A percentile compares a stretch with the other conserved stretches of the same genome.
Conservation (phyloP, 2,329 filamentous ascomycete species). For the Phoma herbarum region DNA sequence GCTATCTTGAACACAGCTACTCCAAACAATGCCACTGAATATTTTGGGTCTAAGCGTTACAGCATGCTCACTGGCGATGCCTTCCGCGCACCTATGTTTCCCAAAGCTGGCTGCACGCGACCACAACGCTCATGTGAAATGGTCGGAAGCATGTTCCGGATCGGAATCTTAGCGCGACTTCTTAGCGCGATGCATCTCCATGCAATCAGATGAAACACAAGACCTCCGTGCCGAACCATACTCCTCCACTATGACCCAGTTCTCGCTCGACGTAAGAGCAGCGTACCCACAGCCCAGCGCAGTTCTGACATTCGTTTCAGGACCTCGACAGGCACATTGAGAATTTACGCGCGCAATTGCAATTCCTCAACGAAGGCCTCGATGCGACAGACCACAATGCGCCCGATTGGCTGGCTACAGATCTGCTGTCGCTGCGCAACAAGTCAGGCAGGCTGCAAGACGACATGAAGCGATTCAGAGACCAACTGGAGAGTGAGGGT, state of each 20-base stretch:
- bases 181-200: slow-evolving; percentile 13
- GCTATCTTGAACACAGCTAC: not conserved
- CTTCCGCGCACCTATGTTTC: not conserved
- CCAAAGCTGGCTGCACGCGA: not conserved
- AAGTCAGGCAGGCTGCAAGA: slow-evolving; percentile 46
- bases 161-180: slow-evolving; percentile 3
- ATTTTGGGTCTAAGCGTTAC: not conserved
- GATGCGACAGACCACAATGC: slow-evolving; percentile 47
- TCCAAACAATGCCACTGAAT: not conserved
- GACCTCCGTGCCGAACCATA: slow-evolving; percentile 13
- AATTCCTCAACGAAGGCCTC: slow-evolving; percentile 43
- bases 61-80: not conserved
- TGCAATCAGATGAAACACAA: slow-evolving; percentile 18
- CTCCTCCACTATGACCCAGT: slow-evolving; percentile 32
- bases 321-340: slow-evolving; percentile 46
- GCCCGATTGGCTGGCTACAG: slow-evolving; percentile 49
- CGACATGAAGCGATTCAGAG: slow-evolving; percentile 46
- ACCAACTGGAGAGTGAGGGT: slow-evolving; percentile 40
- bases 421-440: slow-evolving; percentile 45
- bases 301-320: slow-evolving; percentile 33
- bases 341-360: slow-evolving; percentile 41
- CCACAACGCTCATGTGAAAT: slow-evolving; percentile 11
- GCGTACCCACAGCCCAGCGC: slow-evolving; percentile 6
- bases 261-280: slow-evolving; percentile 41
- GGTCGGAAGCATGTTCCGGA: slow-evolving; percentile 20